Evolutionary conservation across 2,329 filamentous ascomycete genomes (phyloP).

Genomic region (Stagonosporopsis vannaccii): DNA sequence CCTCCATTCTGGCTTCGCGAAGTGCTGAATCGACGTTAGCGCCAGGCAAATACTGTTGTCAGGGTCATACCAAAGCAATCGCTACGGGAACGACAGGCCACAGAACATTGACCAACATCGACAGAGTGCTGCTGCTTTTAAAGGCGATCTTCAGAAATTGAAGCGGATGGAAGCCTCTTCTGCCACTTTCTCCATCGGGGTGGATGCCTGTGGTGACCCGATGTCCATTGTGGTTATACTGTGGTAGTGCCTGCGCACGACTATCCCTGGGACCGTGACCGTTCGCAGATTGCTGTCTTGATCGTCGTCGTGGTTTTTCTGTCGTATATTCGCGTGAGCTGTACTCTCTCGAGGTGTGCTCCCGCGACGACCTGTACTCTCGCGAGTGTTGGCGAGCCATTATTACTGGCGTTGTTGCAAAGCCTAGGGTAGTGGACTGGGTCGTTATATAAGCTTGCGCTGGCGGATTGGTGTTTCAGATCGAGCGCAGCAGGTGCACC

Average conservation of each 20-base stretch:
- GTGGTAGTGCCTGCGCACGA: constrained; percentile 33
- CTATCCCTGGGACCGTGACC: constrained; percentile 20
- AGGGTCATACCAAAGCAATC: constrained; percentile 64
- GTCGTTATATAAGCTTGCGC: not conserved
- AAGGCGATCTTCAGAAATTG: constrained; percentile 71
- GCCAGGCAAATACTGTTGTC: not conserved
- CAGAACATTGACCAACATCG: constrained; percentile 71
- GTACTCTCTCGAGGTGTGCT: constrained; percentile 17
- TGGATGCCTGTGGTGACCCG: constrained; percentile 53
- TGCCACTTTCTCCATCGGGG: constrained; percentile 71
- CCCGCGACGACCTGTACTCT: constrained; percentile 26
- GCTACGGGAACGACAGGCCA: constrained; percentile 79
- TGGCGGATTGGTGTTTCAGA: constrained; percentile 21
- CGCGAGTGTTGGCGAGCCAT: constrained; percentile 31
- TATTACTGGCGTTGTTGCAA: constrained; percentile 2
- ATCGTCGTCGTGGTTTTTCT: constrained; percentile 32
- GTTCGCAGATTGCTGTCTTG: constrained; percentile 18
- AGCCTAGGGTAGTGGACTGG: not conserved
- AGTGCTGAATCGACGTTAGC: constrained; percentile 50
- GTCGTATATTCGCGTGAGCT: constrained; percentile 30
- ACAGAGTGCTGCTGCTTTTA: constrained; percentile 68
- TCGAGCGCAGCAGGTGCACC: constrained; percentile 19
- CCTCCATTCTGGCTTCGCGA: constrained; percentile 63
- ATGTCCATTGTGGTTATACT: constrained; percentile 56
- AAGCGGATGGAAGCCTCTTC: constrained; percentile 68